These are phyloP conservation scores for Ceratobasidium theobromae DNA, from an alignment of 1,284 basidiomycete species.

Conservation along the genomic window DNA sequence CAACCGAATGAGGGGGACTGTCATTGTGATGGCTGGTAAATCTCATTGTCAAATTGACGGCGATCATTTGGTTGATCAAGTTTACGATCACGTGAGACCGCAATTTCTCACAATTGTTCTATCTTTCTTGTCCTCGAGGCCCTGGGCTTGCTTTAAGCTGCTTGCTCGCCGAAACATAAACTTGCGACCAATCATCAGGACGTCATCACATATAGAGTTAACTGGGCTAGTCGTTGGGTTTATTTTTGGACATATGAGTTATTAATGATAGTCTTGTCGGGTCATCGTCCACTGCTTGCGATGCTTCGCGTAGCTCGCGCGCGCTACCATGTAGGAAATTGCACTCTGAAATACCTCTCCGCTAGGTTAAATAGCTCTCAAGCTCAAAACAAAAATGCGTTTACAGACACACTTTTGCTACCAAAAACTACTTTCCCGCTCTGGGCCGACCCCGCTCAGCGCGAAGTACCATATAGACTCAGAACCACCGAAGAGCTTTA, in stretches of 20 bases:
- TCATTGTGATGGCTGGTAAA: background rate
- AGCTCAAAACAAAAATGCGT: constrained; percentile 43
- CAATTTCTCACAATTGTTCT: background rate
- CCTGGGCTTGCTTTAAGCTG: too few species aligned
- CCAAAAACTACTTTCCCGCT: constrained; percentile 85
- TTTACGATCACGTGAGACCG: background rate
- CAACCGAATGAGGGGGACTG: background rate
- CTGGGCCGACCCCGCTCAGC: constrained; percentile 66
- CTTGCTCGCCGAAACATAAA: too few species aligned
- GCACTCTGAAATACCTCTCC: background rate
- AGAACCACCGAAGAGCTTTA: constrained; percentile 81
- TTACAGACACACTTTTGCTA: constrained; percentile 73
- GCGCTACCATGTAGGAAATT: background rate
- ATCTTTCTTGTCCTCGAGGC: background rate
- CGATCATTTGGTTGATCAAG: background rate
- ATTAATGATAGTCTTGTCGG: background rate
- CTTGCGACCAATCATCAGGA: too few species aligned
- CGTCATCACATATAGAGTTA: too few species aligned
- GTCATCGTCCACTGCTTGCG: constrained; percentile 6
- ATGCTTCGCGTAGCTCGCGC: constrained; percentile 22
- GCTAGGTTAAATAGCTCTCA: background rate
- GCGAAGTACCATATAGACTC: constrained; percentile 60
- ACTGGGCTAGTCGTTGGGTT: background rate
- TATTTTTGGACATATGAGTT: background rate
- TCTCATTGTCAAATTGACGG: background rate